Conservation (phyloP, 176 grass and related monocot genomes). For the Hyparrhenia diplandra region DNA sequence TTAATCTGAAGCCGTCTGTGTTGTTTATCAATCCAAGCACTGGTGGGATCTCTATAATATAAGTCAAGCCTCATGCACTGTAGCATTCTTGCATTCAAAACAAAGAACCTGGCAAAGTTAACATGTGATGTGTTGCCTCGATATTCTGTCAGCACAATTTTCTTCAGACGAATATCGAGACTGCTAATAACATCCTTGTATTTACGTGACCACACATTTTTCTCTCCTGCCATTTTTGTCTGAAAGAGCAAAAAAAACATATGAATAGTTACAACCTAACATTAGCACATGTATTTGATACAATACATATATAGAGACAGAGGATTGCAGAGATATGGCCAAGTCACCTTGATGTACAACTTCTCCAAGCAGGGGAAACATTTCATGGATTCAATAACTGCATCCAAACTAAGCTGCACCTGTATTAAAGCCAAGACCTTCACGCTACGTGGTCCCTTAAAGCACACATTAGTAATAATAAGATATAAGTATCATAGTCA, state of each 20-base stretch:
- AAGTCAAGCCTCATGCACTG: background rate
- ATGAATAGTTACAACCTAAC: background rate
- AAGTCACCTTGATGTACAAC: background rate
- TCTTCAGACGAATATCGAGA: background rate
- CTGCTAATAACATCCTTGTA: background rate
- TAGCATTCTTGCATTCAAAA: background rate
- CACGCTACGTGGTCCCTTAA: too few species aligned
- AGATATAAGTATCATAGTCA: too few species aligned
- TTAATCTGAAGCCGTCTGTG: background rate
- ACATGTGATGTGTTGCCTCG: background rate
- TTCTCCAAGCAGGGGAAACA: background rate
- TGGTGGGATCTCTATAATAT: background rate
- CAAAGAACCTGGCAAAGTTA: background rate
- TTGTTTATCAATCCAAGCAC: background rate
- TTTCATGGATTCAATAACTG: background rate
- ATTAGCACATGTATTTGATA: too few species aligned
- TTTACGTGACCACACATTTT: background rate
- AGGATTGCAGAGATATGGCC: too few species aligned
- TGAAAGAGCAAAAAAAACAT: background rate
- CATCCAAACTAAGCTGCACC: background rate
- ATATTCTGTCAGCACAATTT: background rate
- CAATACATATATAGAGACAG: too few species aligned
- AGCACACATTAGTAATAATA: too few species aligned
- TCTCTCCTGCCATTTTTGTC: background rate
- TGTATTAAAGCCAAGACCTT: background rate